A percentile compares a stretch with the other conserved stretches of the same genome.
Conservation (phyloP, 371 early-diverging fungal genomes). For the Circinella minor region DNA sequence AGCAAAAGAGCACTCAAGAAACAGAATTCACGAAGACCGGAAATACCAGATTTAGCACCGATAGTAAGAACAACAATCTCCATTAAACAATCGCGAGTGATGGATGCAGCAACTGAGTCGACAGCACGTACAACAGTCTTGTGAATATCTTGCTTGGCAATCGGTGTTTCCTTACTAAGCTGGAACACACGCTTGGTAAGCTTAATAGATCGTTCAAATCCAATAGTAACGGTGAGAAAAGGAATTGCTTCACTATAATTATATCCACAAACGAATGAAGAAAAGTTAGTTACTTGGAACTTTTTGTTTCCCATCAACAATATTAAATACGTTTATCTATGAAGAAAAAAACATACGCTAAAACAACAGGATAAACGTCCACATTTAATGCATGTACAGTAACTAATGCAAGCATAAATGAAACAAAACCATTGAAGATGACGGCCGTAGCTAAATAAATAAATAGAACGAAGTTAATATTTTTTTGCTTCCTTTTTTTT, state of each 20-base stretch:
- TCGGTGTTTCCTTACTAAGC: slow-evolving; percentile 27
- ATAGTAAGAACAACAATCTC: slow-evolving; percentile 81
- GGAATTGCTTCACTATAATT: slow-evolving; percentile 82
- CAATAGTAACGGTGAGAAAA: slow-evolving; percentile 91
- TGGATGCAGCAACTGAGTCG: slow-evolving; percentile 64
- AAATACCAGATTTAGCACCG: slow-evolving; percentile 80
- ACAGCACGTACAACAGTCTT: slow-evolving; percentile 75
- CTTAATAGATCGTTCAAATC: slow-evolving; percentile 87
- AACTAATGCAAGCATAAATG: slow-evolving; percentile 79
- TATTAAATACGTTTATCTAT: neutral
- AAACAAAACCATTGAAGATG: slow-evolving; percentile 72
- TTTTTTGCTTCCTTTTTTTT: neutral
- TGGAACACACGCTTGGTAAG: slow-evolving; percentile 84
- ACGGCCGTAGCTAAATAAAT: slow-evolving; percentile 56
- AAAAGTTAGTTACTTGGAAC: too few relatives aligned
- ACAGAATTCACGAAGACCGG: slow-evolving; percentile 84
- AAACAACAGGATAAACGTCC: slow-evolving; percentile 75
- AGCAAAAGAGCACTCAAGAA: slow-evolving; percentile 80
- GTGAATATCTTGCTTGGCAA: slow-evolving; percentile 56
- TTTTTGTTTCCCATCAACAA: too few relatives aligned
- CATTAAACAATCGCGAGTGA: slow-evolving; percentile 81
- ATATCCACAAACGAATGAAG: too few relatives aligned
- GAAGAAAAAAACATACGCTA: slow-evolving; percentile 47
- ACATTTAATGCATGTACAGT: slow-evolving; percentile 71
- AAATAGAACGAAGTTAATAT: neutral